A percentile compares a stretch with the other conserved stretches of the same genome.
These are phyloP conservation scores for Oryza punctata DNA, from an alignment of 176 grass and related monocot species.

Conservation along the genomic window DNA sequence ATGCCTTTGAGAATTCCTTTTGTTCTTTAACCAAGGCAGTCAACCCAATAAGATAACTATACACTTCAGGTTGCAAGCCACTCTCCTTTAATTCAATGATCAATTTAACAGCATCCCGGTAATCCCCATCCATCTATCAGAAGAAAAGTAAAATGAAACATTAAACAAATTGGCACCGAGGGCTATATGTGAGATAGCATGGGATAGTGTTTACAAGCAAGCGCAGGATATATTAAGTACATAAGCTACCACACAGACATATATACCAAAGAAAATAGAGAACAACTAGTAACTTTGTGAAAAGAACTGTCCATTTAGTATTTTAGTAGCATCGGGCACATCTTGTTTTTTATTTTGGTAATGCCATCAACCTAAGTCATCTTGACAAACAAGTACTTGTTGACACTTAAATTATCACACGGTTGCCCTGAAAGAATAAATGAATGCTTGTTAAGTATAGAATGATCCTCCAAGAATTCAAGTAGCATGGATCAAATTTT, in stretches of 20 bases:
- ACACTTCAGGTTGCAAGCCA: constrained; percentile 76
- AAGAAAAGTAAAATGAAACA: constrained; percentile 26
- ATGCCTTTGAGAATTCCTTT: constrained; percentile 87
- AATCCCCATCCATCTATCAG: constrained; percentile 81
- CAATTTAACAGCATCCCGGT: constrained; percentile 65
- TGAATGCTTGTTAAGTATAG: not conserved
- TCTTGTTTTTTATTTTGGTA: not conserved
- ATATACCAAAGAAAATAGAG: not conserved
- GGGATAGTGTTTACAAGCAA: constrained; percentile 1
- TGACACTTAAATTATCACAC: not conserved
- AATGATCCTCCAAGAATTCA: not conserved
- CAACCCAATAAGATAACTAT: constrained; percentile 86
- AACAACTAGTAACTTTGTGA: not conserved
- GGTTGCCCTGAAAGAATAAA: not conserved
- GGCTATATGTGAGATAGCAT: constrained; percentile 18
- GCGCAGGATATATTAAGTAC: not conserved
- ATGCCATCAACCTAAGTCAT: constrained; percentile 14
- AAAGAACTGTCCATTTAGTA: not conserved
- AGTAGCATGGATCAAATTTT: not conserved
- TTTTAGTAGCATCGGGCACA: constrained; percentile 4
- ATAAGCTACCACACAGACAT: not conserved
- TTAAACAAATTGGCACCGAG: not conserved
- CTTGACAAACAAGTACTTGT: not conserved
- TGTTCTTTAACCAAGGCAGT: constrained; percentile 96
- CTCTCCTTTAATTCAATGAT: constrained; percentile 85